Conservation (phyloP, 2,329 filamentous ascomycete genomes). For the Neobulgaria alba region DNA sequence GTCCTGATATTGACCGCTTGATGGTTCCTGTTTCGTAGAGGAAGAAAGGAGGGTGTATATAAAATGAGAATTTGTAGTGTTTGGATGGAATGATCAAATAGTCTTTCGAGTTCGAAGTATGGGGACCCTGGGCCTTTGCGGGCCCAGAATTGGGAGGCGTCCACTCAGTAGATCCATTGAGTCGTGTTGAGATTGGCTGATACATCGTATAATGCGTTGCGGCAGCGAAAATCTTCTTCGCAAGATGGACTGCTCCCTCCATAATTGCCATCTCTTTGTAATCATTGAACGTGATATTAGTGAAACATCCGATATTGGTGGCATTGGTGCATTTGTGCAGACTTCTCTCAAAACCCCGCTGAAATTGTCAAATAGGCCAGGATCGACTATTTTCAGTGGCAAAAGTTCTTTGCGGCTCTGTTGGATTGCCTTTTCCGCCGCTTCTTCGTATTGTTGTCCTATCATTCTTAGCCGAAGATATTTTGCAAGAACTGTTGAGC, state of each 20-base stretch:
- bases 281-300: constrained; percentile 24
- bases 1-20: constrained; percentile 44
- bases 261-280: constrained; percentile 18
- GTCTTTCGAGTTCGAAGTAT: neutral
- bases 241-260: constrained; percentile 16
- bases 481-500: constrained; percentile 19
- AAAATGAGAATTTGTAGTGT: neutral
- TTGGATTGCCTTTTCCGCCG: constrained; percentile 18
- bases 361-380: constrained; percentile 12
- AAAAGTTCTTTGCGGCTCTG: constrained; percentile 14
- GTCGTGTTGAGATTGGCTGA: constrained; percentile 13
- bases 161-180: constrained; percentile 20
- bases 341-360: constrained; percentile 14
- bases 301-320: constrained; percentile 21
- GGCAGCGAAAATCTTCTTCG: constrained; percentile 16
- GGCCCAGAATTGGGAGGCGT: constrained; percentile 9
- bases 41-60: neutral
- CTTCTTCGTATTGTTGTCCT: constrained; percentile 23
- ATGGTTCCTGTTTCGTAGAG: constrained; percentile 39
- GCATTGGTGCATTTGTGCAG: constrained; percentile 22
- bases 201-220: constrained; percentile 15
- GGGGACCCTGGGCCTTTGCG: neutral
- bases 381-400: constrained; percentile 10
- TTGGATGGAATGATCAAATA: too few relatives aligned
- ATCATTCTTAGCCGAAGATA: constrained; percentile 22